Base-by-base conservation (phyloP, 1,139 yeast species). In the Ashbya aceris region DNA sequence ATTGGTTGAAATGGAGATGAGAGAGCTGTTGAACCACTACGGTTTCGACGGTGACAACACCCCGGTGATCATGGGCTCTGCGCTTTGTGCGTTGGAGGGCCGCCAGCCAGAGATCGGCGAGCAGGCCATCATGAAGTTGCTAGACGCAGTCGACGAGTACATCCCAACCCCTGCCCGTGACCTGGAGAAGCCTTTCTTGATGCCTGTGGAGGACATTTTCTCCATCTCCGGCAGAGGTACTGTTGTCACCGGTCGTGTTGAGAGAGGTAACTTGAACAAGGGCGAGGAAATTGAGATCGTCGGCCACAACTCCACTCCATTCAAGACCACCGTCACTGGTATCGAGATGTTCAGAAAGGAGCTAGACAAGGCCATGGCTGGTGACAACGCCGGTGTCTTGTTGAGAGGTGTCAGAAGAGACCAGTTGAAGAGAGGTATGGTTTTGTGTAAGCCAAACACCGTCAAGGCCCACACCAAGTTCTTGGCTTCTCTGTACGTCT, bases 201-300 rank as follows among this genome's bases (percentile, higher is more conserved):
- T 91, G 83, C 97, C 98, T 50, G 81, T 91, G 58, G 98, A 91
- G 74, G 96, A 86, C 61, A 93, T 87, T 52, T 93, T 91, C 77
- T 86, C 97, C 47, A 91, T 91, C 57, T 87, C 97, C 43, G 98
- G 98, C 71, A 89, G 98, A 80, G 98, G 98, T 73, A 91, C 98
- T 49, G 98, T 91, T 54, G 96, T 86, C 60, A 85, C 97, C 46
- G 98, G 98, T 67, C 85, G 97, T 73, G 98, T 87, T 55, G 97
- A 89, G 75, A 87, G 98, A 73, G 98, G 98, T 71, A 69, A 78
- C 54, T 77, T 91, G 68, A 86, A 85, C 80, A 87, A 89, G 77
- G 97, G 97, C 71, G 97, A 89, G 71, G 97, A 91, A 74, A 75
- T 91, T 57, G 98, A 91, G 74, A 80, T 91, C 65, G 96, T 91